Conservation (phyloP, 192 early-diverging fungal species). For the Haplosporangium gracile region DNA sequence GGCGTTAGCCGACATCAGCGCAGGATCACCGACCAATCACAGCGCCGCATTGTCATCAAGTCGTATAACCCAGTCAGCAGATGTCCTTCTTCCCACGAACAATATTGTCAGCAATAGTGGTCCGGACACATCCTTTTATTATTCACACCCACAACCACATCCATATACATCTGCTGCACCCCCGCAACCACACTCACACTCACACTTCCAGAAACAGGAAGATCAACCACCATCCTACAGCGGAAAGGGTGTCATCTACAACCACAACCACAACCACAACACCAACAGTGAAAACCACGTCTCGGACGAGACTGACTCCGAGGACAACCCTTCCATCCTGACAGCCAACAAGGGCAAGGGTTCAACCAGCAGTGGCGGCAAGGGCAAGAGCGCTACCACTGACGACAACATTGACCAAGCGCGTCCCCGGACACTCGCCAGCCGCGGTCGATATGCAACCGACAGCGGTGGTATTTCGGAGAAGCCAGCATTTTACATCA, state of each 20-base stretch:
- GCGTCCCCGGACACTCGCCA: neutral
- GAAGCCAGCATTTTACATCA: neutral
- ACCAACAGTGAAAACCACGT: neutral
- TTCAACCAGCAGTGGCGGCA: neutral
- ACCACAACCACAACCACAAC: neutral
- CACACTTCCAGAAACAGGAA: neutral
- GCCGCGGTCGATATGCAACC: conserved; percentile 8
- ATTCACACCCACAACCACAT: neutral
- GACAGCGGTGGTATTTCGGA: neutral
- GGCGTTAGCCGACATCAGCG: conserved; percentile 2
- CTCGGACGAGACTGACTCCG: neutral
- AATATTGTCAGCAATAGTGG: neutral
- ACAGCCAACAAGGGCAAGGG: neutral
- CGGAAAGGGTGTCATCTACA: neutral
- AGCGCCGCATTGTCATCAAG: neutral
- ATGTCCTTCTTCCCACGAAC: conserved; percentile 41
- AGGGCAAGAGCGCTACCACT: neutral
- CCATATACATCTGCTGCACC: neutral
- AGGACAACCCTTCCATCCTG: neutral
- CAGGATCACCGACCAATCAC: conserved; percentile 27
- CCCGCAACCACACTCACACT: neutral
- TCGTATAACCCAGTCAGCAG: conserved; percentile 34
- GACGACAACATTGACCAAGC: neutral
- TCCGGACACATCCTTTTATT: neutral
- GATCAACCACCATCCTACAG: neutral